Evolutionary conservation across 2,329 filamentous ascomycete genomes (phyloP), one percentile per base, ranked within the genome.

Genomic region (Xylariaceae sp.): DNA sequence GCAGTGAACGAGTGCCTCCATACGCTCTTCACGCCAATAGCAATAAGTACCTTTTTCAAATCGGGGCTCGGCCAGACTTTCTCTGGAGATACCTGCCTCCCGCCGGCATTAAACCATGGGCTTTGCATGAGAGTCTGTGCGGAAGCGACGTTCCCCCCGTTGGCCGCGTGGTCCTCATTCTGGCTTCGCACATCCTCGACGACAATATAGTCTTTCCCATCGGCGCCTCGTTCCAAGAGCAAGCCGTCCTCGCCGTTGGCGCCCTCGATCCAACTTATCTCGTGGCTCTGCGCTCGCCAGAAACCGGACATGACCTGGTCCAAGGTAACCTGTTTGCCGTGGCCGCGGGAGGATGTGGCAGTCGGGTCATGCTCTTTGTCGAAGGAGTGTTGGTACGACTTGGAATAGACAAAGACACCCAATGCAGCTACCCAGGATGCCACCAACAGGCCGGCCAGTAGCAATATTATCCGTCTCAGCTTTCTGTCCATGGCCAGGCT

Each of bases 1-100:
- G 82, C 90, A 8, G 80, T 88, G 51, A 76, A 89, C 0, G 90
- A 96, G 58, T 96, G 83, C 45, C 92, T 79, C 83, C 88, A 98
- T 49, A 92, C 88, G 49, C 75, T 77, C 57, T 84, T 62, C 15
- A 66, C 56, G 33, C 87, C 67, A 7, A 87, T 86, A 31, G 79
- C 72, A n/a, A 95, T 64, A 32, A 98, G 70, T 3, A 98, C 87
- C 56, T 85, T 90, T 50, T 80, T 86, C 57, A 94, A 69, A 56
- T 96, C 77, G 18, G 79, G 76, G 53, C 87, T 95, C 3, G 92
- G 87, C 67, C 75, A 80, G 3, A 78, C 74, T 46, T 73, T 68
- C 11, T 59, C 59, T 0, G 84, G 79, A n/a, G 51, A 56, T 44
- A 86, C 64, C 12, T 58, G 58, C 32, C 67, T 57, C 9, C 67